Evolutionary conservation across 768 basidiomycete species (phyloP), one percentile per base, ranked within the genome.

Genomic region (Chiua virens): DNA sequence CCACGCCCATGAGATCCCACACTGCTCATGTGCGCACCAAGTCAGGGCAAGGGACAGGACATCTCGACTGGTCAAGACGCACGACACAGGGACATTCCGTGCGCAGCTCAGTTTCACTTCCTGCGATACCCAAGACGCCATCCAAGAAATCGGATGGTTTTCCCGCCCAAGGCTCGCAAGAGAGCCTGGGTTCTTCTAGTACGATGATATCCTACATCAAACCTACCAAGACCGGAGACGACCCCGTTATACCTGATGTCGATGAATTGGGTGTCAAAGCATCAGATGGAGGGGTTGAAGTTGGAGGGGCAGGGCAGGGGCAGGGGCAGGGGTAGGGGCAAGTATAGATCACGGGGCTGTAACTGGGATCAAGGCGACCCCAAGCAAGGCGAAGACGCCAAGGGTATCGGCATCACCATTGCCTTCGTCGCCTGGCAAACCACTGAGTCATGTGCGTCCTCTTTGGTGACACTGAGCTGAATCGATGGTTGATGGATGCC

Each of bases 371-470:
- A 55, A 53, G 42, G 44, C n/a, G 18, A 40, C 44, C 32, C 47
- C 46, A 13, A 38, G 51, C 36, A 59, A 30, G 49, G 49, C 54
- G 13, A 67, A 61, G 55, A 66, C 57, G 44, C 63, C 63, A 27
- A 56, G 58, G 46, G 49, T 49, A 30, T 60, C 62, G 2, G 50
- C 42, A 15, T 39, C 64, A 35, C 48, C 58, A 51, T 61, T 75
- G 53, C 76, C 78, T 53, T 63, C 73, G 37, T 73, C 81, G 47
- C 70, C 79, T 55, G 78, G 81, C 57, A 84, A 82, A 67, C 84
- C 88, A 59, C 71, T 90, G 76, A 84, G 80, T 72, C 89, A 92
- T 83, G 89, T 92, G 82, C 87, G 89, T 90, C 79, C 80, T 77
- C 81, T 83, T 77, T 75, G 85, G 83, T 82, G 75, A 74, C 71